phyloP scores from a whole-genome alignment of 2,329 filamentous ascomycete species.

The Claviceps pazoutovae region DNA sequence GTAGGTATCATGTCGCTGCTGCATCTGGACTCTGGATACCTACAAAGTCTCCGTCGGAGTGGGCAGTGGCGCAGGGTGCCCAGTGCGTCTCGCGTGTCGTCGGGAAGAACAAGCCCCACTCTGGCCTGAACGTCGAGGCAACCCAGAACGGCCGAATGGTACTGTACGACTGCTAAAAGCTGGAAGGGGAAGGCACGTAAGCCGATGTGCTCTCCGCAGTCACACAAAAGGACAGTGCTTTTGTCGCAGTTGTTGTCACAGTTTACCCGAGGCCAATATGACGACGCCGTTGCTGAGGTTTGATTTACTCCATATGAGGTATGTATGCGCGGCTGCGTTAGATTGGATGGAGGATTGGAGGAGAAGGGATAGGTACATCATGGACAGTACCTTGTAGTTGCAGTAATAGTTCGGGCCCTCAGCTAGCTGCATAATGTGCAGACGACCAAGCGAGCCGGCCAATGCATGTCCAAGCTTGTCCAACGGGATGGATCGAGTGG shows the following conservation, averaged over 20 bases:
- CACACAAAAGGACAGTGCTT: neutral
- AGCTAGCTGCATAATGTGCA: too few relatives aligned
- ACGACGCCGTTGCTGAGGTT: neutral
- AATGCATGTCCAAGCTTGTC: too few relatives aligned
- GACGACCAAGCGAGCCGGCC: too few relatives aligned
- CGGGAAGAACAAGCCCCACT: neutral
- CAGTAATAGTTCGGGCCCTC: too few relatives aligned
- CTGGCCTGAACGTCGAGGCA: neutral
- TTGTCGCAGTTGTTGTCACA: neutral
- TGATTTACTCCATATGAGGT: neutral
- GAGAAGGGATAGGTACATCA: too few relatives aligned
- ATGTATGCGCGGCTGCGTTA: neutral
- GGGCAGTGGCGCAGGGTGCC: neutral
- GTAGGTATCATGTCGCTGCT: too few relatives aligned
- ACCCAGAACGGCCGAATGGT: neutral
- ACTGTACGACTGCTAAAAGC: too few relatives aligned
- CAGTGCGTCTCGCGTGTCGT: neutral
- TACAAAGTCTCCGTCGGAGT: neutral
- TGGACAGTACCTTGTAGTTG: too few relatives aligned
- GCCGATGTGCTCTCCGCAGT: neutral
- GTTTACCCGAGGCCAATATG: neutral
- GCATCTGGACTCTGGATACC: too few relatives aligned
- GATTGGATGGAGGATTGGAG: too few relatives aligned
- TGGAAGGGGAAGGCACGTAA: neutral
- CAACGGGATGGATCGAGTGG: too few relatives aligned